Evolutionary conservation across 257 asterid genomes (phyloP).

Genomic region (Solanum chiquidenum): DNA sequence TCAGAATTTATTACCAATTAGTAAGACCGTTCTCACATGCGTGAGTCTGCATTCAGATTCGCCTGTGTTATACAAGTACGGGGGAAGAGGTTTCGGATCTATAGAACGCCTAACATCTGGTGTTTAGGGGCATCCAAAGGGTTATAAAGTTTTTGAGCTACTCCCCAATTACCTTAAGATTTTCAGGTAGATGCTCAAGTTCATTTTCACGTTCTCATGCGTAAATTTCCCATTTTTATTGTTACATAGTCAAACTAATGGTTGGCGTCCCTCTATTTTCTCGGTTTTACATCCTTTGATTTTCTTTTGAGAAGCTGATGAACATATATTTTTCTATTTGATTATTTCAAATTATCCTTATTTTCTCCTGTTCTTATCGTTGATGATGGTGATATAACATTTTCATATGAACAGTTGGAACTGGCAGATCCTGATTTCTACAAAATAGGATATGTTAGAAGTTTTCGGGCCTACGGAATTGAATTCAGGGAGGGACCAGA

Average conservation of each 20-base stretch:
- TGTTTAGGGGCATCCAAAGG: not conserved
- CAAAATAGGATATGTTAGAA: slow-evolving; percentile 82
- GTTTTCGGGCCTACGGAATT: slow-evolving; percentile 88
- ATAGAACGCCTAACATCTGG: not conserved
- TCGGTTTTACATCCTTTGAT: not conserved
- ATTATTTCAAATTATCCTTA: not conserved
- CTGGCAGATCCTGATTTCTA: slow-evolving; percentile 95
- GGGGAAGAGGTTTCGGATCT: not conserved
- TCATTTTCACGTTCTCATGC: not conserved
- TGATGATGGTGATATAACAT: slow-evolving; percentile 2
- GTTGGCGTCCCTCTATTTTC: not conserved
- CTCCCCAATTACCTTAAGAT: not conserved
- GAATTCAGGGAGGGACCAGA: slow-evolving; percentile 96
- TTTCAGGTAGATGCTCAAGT: not conserved
- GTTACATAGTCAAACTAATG: not conserved
- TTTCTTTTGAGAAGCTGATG: not conserved
- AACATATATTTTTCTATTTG: not conserved
- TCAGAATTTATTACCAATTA: not conserved
- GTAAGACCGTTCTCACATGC: not conserved
- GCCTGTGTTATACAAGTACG: not conserved
- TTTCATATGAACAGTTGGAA: slow-evolving; percentile 45
- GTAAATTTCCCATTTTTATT: not conserved
- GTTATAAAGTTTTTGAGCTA: not conserved
- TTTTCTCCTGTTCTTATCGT: not conserved
- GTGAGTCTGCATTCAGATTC: not conserved